These are phyloP conservation scores for Chlorella sp. DNA, from an alignment of 139 green algal genomes.

Conservation along the genomic window DNA sequence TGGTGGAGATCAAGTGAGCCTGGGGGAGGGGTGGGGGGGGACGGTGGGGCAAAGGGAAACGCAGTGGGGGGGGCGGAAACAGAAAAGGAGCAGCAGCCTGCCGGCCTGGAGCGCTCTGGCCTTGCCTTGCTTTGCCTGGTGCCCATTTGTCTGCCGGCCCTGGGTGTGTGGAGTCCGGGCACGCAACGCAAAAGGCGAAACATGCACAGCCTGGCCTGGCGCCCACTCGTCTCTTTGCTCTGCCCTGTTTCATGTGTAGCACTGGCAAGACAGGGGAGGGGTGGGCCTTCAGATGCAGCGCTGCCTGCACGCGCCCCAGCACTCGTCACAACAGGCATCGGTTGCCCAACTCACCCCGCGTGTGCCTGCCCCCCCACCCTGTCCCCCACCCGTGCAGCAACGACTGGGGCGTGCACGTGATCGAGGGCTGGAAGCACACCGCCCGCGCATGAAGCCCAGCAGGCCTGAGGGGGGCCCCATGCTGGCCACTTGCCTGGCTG, in stretches of 20 bases:
- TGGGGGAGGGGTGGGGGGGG: not conserved
- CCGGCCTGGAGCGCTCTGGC: too few relatives aligned
- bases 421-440: conserved; percentile 18
- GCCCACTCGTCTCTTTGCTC: too few relatives aligned
- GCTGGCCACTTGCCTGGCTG: not conserved
- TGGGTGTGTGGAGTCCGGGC: too few relatives aligned
- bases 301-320: too few relatives aligned
- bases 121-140: too few relatives aligned
- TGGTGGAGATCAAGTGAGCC: conserved; percentile 20
- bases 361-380: not conserved
- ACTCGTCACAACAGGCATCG: not conserved
- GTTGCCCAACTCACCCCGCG: not conserved
- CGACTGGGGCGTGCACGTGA: conserved; percentile 25
- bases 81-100: too few relatives aligned
- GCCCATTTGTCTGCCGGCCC: too few relatives aligned
- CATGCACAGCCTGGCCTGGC: too few relatives aligned
- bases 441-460: conserved; percentile 1
- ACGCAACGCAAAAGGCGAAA: too few relatives aligned
- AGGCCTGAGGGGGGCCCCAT: not conserved
- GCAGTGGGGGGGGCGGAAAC: not conserved
- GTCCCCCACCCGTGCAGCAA: not conserved
- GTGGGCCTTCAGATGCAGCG: too few relatives aligned
- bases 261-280: too few relatives aligned
- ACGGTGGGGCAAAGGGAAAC: not conserved
- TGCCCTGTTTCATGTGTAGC: too few relatives aligned